These are phyloP conservation scores for Trichosanthes truncata DNA, from an alignment of 306 rosid genomes.

Conservation along the genomic window DNA sequence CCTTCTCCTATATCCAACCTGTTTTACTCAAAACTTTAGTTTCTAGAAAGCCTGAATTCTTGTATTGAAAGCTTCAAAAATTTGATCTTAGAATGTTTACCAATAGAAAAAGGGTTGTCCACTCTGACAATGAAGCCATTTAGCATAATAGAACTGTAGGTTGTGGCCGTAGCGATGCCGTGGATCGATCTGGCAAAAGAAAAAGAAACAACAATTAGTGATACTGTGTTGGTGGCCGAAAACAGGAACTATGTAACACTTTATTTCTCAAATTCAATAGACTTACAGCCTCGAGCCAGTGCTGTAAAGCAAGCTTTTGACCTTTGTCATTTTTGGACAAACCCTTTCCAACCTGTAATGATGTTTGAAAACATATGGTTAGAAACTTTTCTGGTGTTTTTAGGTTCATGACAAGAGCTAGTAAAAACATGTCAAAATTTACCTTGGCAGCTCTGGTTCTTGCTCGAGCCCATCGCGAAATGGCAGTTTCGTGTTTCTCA, in stretches of 20 bases:
- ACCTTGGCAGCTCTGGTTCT: slow-evolving; percentile 21
- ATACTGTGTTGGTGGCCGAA: background rate
- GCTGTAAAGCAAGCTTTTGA: slow-evolving; percentile 36
- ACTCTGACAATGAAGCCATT: slow-evolving; percentile 27
- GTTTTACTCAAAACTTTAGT: background rate
- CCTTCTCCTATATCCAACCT: slow-evolving; percentile 45
- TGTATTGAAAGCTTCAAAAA: background rate
- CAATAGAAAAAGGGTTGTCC: slow-evolving; percentile 38
- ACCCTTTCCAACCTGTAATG: slow-evolving; percentile 36
- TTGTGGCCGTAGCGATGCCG: slow-evolving; percentile 42
- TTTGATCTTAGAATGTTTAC: slow-evolving; percentile 5
- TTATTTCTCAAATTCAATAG: background rate
- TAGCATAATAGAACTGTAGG: slow-evolving; percentile 29
- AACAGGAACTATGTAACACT: background rate
- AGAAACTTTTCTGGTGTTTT: background rate
- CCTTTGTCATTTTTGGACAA: slow-evolving; percentile 26
- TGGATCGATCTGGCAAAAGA: slow-evolving; percentile 29
- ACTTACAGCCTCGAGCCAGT: slow-evolving; percentile 44
- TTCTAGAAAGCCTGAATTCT: background rate
- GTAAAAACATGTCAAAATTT: background rate
- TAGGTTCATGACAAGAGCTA: background rate
- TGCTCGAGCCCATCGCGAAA: slow-evolving; percentile 20
- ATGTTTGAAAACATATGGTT: background rate
- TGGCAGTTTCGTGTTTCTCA: slow-evolving; percentile 16
- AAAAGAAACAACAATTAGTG: background rate